phyloP scores from a whole-genome alignment of 768 basidiomycete species.

The Tulasnella sp. region DNA sequence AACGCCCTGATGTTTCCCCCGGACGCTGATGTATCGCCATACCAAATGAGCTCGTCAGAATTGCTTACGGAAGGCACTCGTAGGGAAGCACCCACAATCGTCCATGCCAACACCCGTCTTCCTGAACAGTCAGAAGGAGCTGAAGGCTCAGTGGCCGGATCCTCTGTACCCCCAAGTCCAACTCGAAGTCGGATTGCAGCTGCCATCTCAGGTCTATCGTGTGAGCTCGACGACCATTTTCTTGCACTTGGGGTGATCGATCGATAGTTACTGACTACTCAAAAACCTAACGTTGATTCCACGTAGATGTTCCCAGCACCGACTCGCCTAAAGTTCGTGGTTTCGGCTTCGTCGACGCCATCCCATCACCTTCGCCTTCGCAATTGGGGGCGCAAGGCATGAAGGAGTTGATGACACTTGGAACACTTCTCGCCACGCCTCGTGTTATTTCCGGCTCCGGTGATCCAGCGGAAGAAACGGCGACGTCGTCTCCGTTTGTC shows the following conservation, averaged over 20 bases:
- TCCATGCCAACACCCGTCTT: slow-evolving; percentile 77
- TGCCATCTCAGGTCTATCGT: slow-evolving; percentile 88
- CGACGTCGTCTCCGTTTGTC: slow-evolving; percentile 62
- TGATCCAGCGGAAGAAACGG: slow-evolving; percentile 43
- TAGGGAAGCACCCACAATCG: slow-evolving; percentile 56
- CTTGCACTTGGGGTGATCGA: neutral
- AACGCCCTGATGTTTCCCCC: slow-evolving; percentile 95
- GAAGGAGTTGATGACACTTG: slow-evolving; percentile 97
- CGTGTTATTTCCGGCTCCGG: slow-evolving; percentile 69
- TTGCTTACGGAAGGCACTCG: slow-evolving; percentile 34
- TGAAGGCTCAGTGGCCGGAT: slow-evolving; percentile 39
- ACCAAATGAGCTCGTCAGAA: slow-evolving; percentile 44
- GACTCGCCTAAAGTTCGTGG: slow-evolving; percentile 40
- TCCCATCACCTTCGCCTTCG: slow-evolving; percentile 83
- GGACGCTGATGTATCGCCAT: slow-evolving; percentile 82
- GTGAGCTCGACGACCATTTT: slow-evolving; percentile 45
- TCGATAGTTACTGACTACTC: neutral
- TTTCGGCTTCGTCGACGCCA: slow-evolving; percentile 74
- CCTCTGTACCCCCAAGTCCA: slow-evolving; percentile 76
- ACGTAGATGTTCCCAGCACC: slow-evolving; percentile 12
- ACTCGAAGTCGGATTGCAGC: slow-evolving; percentile 86
- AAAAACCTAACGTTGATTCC: slow-evolving; percentile 2
- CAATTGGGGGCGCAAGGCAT: slow-evolving; percentile 76
- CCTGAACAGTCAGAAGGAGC: slow-evolving; percentile 59
- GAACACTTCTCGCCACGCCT: slow-evolving; percentile 87